Conservation (phyloP, 331 rosid genomes). For the Acacia pycnantha region DNA sequence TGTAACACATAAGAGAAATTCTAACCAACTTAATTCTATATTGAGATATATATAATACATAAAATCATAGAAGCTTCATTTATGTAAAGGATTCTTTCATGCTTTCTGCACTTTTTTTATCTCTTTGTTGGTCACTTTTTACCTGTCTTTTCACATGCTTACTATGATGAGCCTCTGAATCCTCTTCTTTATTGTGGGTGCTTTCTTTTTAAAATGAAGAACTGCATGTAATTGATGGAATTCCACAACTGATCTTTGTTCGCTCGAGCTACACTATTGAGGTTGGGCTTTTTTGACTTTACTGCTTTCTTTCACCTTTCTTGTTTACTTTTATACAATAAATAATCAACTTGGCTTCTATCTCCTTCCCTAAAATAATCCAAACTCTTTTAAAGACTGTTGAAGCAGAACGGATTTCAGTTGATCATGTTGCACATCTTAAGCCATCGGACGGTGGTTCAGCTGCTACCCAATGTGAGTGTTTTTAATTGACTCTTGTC, state of each 20-base stretch:
- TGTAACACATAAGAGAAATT: neutral
- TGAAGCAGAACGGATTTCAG: slow-evolving; percentile 97
- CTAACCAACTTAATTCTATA: neutral
- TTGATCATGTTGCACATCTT: slow-evolving; percentile 97
- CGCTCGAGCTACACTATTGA: slow-evolving; percentile 91
- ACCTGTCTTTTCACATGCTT: slow-evolving; percentile 18
- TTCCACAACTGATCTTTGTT: slow-evolving; percentile 88
- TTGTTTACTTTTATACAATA: slow-evolving; percentile 1
- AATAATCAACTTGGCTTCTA: slow-evolving; percentile 21
- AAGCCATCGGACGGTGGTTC: slow-evolving; percentile 99
- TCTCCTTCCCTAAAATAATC: neutral
- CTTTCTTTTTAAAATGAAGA: slow-evolving; percentile 47
- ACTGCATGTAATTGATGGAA: slow-evolving; percentile 95
- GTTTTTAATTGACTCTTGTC: slow-evolving; percentile 3
- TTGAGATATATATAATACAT: neutral
- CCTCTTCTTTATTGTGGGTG: slow-evolving; percentile 31
- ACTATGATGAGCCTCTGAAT: slow-evolving; percentile 22
- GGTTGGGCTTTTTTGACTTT: slow-evolving; percentile 49
- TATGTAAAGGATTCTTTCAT: neutral
- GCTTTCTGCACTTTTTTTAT: neutral
- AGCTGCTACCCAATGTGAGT: slow-evolving; percentile 90
- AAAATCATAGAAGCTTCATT: neutral
- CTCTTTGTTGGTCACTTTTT: slow-evolving; percentile 6
- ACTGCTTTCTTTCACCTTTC: slow-evolving; percentile 12
- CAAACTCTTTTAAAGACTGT: slow-evolving; percentile 60